Percentiles rank a stretch among this genome's conserved stretches.
Conservation (phyloP, 192 early-diverging fungal species). For the Coemansia sp. region DNA sequence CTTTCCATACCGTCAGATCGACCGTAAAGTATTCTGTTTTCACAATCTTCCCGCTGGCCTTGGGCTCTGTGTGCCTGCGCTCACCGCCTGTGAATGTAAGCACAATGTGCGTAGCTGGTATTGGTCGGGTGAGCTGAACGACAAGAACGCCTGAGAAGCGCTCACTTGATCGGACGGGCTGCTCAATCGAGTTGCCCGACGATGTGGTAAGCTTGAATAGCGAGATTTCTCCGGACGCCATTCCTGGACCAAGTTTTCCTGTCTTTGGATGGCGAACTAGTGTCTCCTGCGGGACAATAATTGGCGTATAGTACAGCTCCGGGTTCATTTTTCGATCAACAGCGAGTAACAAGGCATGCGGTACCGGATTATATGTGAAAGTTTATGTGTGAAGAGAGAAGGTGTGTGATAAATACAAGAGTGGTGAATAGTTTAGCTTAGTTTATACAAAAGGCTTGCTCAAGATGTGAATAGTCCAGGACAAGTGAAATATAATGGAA, state of each 20-base stretch:
- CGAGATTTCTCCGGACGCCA: conserved; percentile 27
- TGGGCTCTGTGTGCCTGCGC: conserved; percentile 22
- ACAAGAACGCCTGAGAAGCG: conserved; percentile 48
- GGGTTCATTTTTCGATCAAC: conserved; percentile 3
- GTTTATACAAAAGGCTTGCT: background rate
- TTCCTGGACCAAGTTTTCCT: conserved; percentile 10
- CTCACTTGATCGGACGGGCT: conserved; percentile 46
- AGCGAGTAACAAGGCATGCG: background rate
- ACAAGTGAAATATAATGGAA: background rate
- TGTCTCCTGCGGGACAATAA: conserved; percentile 5
- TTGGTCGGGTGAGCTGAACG: conserved; percentile 39
- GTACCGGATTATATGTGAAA: background rate
- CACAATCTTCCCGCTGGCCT: conserved; percentile 11
- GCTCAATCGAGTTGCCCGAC: conserved; percentile 42
- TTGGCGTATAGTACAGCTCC: conserved; percentile 4
- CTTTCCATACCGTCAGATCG: conserved; percentile 39
- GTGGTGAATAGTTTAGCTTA: background rate
- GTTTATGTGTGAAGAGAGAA: too few relatives aligned
- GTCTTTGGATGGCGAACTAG: conserved; percentile 26
- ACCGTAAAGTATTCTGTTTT: conserved; percentile 22
- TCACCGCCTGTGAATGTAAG: conserved; percentile 34
- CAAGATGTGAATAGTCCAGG: background rate
- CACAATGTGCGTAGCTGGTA: conserved; percentile 43
- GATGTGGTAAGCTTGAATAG: conserved; percentile 49
- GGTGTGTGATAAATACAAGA: conserved; percentile 1